These are phyloP conservation scores for Exophiala phaeomuriformis DNA, from an alignment of 2,329 filamentous ascomycete species.

Conservation along the genomic window DNA sequence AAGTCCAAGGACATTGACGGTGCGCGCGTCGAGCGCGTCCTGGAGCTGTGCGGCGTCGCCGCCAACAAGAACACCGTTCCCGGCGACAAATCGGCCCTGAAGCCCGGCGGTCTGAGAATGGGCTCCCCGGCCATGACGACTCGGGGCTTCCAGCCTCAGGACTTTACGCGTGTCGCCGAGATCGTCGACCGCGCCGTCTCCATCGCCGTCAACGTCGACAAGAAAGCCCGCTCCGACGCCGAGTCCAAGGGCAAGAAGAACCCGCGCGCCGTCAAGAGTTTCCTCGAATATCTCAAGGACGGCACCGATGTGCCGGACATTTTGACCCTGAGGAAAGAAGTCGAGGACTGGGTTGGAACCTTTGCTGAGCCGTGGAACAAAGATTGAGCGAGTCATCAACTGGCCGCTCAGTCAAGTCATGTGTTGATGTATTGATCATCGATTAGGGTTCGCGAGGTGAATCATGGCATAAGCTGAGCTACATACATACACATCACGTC, in stretches of 20 bases:
- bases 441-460: too few relatives aligned
- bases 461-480: too few relatives aligned
- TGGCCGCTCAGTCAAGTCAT: too few relatives aligned
- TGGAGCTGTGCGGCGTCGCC: constrained; percentile 97
- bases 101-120: constrained; percentile 89
- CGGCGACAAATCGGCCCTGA: constrained; percentile 93
- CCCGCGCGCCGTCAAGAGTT: constrained; percentile 29
- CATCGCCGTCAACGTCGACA: constrained; percentile 42
- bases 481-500: too few relatives aligned
- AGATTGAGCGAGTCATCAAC: too few relatives aligned
- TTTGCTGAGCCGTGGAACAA: constrained; percentile 30
- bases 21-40: constrained; percentile 84
- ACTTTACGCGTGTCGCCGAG: constrained; percentile 80
- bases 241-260: constrained; percentile 30
- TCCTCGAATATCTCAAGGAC: constrained; percentile 30
- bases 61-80: constrained; percentile 99
- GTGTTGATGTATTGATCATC: too few relatives aligned
- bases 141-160: constrained; percentile 82
- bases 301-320: constrained; percentile 30
- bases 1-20: constrained; percentile 85
- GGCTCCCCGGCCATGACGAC: constrained; percentile 96
- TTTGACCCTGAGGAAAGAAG: constrained; percentile 29
- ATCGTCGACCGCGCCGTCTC: constrained; percentile 89
- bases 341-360: constrained; percentile 32
- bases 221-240: constrained; percentile 23